A percentile compares a stretch with the other conserved stretches of the same genome.
Conservation (phyloP, 306 rosid genomes). For the Luffa aegyptiaca region DNA sequence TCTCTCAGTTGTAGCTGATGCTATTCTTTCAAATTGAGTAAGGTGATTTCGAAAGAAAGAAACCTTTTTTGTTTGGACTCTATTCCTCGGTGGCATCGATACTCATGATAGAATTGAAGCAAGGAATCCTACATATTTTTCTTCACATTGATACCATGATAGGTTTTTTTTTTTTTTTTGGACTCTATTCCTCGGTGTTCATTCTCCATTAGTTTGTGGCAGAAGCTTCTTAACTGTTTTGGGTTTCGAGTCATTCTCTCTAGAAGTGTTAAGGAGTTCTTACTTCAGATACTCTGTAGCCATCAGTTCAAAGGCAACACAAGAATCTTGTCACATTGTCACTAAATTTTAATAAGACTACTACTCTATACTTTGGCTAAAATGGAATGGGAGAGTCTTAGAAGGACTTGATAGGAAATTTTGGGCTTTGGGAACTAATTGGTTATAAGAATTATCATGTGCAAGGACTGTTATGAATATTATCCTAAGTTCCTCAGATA, state of each 20-base stretch:
- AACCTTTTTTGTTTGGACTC: background rate
- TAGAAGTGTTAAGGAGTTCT: background rate
- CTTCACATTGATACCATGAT: no score
- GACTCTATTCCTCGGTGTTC: background rate
- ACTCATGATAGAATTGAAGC: background rate
- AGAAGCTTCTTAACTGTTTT: background rate
- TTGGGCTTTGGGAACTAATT: background rate
- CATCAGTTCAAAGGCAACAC: background rate
- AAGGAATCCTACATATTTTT: background rate
- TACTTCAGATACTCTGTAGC: background rate
- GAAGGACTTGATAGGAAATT: background rate
- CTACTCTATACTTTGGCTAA: background rate
- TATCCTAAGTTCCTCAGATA: background rate
- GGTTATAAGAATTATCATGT: background rate
- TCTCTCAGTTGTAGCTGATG: background rate
- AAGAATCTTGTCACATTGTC: background rate
- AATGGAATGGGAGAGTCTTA: background rate
- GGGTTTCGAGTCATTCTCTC: background rate
- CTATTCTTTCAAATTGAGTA: background rate
- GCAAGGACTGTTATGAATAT: background rate
- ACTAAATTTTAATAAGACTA: no score
- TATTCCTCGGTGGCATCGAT: background rate
- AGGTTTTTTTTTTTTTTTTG: no score
- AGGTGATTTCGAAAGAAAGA: background rate
- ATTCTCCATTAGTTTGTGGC: background rate